phyloP scores from a whole-genome alignment of 129 eudicot genomes.

The Tanacetum coccineum region DNA sequence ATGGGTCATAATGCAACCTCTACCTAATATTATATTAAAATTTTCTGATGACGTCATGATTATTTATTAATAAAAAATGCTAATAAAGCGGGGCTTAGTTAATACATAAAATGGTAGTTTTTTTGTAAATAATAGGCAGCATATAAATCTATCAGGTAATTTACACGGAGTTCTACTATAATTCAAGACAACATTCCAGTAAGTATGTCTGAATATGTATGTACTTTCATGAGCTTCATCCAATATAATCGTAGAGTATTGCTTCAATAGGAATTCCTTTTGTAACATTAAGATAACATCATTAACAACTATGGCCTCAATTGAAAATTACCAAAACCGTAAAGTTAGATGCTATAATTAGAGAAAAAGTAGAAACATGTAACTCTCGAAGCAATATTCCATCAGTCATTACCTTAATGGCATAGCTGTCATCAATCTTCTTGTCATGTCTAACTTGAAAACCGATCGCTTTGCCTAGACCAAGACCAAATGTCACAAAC shows the following conservation, averaged over 20 bases:
- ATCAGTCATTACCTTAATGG: conserved; percentile 97
- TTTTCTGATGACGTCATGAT: too few relatives aligned
- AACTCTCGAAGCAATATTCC: conserved; percentile 96
- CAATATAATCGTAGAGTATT: too few relatives aligned
- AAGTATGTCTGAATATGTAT: conserved; percentile 92
- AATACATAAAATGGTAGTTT: neutral
- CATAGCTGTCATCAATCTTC: conserved; percentile 66
- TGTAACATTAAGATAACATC: too few relatives aligned
- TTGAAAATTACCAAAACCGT: neutral
- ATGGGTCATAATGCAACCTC: too few relatives aligned
- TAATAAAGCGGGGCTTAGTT: too few relatives aligned
- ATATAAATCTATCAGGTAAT: neutral
- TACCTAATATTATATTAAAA: too few relatives aligned
- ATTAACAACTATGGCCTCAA: too few relatives aligned
- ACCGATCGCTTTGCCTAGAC: conserved; percentile 84
- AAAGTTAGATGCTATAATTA: neutral
- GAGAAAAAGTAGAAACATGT: conserved; percentile 40
- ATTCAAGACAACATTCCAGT: conserved; percentile 94
- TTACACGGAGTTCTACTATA: conserved; percentile 65
- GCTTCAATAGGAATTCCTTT: too few relatives aligned
- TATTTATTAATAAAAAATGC: too few relatives aligned
- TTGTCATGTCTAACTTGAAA: conserved; percentile 92
- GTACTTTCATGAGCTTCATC: conserved; percentile 98
- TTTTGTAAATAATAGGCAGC: neutral
- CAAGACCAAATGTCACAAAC: too few relatives aligned